Evolutionary conservation across 805 yeast genomes (phyloP).

Genomic region (Sugiyamaella qingdaonensis): DNA sequence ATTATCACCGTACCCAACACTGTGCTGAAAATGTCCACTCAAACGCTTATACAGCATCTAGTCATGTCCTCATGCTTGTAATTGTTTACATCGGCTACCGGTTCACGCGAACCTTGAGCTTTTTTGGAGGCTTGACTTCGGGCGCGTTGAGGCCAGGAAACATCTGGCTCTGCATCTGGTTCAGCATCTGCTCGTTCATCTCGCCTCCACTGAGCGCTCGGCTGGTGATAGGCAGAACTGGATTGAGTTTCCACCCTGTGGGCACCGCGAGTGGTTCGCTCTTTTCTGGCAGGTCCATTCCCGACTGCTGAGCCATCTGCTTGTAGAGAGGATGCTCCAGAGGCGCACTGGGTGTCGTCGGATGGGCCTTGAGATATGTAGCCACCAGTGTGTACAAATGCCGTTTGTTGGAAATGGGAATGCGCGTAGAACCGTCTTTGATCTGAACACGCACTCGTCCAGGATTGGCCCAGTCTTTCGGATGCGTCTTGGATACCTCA

Average conservation of each 20-base stretch:
- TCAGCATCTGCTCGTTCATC: slow-evolving; percentile 49
- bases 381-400: slow-evolving; percentile 58
- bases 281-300: slow-evolving; percentile 31
- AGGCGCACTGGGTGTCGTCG: slow-evolving; percentile 63
- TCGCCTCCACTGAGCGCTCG: slow-evolving; percentile 80
- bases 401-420: slow-evolving; percentile 50
- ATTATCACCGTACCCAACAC: no score
- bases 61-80: no score
- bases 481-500: slow-evolving; percentile 78
- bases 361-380: slow-evolving; percentile 57
- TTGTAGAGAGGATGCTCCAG: slow-evolving; percentile 41
- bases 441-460: slow-evolving; percentile 85
- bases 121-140: slow-evolving; percentile 23
- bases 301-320: slow-evolving; percentile 19
- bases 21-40: no score
- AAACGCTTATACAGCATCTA: no score
- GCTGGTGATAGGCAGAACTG: slow-evolving; percentile 84
- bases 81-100: slow-evolving; percentile 4
- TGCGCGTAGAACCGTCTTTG: slow-evolving; percentile 35
- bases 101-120: slow-evolving; percentile 23
- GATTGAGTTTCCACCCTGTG: slow-evolving; percentile 81
- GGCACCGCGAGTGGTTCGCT: slow-evolving; percentile 67
- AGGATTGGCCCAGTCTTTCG: slow-evolving; percentile 95
- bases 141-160: slow-evolving; percentile 29
- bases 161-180: slow-evolving; percentile 26